Conservation (phyloP, 148 eudicot genomes). For the Amaranthus cruentus region DNA sequence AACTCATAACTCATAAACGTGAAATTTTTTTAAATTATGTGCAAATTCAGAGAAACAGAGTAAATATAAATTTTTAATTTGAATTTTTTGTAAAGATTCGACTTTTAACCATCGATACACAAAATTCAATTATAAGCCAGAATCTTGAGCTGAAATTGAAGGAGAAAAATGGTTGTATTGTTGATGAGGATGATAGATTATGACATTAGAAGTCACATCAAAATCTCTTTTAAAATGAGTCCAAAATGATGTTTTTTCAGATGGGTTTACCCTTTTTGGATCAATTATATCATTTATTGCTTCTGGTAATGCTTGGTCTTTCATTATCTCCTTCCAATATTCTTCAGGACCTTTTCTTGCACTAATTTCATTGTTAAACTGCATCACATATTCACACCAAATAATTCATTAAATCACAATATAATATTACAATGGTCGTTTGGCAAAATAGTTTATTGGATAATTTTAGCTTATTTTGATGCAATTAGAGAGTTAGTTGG, state of each 20-base stretch:
- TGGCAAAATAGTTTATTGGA: neutral
- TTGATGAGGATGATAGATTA: conserved; percentile 33
- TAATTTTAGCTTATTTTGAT: no score
- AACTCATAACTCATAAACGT: no score
- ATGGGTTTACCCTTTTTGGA: conserved; percentile 11
- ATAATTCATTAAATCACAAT: neutral
- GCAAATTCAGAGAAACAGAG: no score
- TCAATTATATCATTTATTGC: conserved; percentile 29
- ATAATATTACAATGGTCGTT: neutral
- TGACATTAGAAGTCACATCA: conserved; percentile 31
- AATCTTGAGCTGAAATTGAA: neutral
- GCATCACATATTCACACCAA: neutral
- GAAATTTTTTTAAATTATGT: no score
- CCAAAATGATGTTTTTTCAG: conserved; percentile 11
- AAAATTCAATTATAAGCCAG: no score
- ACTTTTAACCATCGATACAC: no score
- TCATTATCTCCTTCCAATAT: conserved; percentile 37
- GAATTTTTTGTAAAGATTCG: no score
- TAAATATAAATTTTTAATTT: no score
- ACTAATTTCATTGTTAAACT: conserved; percentile 23
- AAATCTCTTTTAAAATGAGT: conserved; percentile 30
- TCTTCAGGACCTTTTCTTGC: conserved; percentile 38
- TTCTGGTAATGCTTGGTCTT: conserved; percentile 35
- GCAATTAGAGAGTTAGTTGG: no score
- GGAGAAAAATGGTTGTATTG: neutral